Base-by-base conservation (phyloP, 345 rosid species). In the Erysimum cheiranthoides region DNA sequence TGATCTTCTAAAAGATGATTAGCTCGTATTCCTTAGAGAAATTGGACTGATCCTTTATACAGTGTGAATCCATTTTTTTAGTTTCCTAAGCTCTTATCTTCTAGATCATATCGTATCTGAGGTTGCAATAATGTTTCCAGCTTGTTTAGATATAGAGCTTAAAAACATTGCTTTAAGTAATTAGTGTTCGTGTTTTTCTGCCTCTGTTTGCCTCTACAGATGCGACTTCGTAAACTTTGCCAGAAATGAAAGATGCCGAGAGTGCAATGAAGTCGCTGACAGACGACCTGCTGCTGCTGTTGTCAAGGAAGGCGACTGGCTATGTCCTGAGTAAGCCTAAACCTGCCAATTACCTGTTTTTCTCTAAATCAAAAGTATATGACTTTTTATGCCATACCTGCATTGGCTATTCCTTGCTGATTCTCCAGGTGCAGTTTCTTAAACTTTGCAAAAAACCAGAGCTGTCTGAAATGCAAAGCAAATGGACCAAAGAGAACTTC, bases 281-380 rank as follows among this genome's bases (percentile, higher is more conserved):
- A 79, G 81, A 78, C 32, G 68, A 58, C 58, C 73, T 51, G 79
- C 54, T 42, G 80, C 73, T 30, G 79, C 79, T 31, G 74, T 70
- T 66, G 86, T 82, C 87, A 89, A 88, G 88, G 84, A 82, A 74
- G 95, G 93, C 60, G 95, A 90, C 50, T 94, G 98, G 97, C 73
- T 66, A 70, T 93, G 98, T 81, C 57, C 86, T 12, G 74, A 79
- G 96, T 91, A 79, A 81, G 96, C 80, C 74, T 57, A 50, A 54
- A 60, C 9, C 53, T 21, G 14, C 45, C 21, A 54, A 35, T 30
- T 35, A 50, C 21, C 36, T 0, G 8, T 60, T 40, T 36, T 12
- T 10, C 38, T 47, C 17, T 0, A 43, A 53, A 61, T 31, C 17
- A 67, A 4, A 65, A 52, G 74, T 21, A 3, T 18, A 6, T 52